phyloP scores from a whole-genome alignment of 805 yeast species.

The Kockiozyma suomiensis region DNA sequence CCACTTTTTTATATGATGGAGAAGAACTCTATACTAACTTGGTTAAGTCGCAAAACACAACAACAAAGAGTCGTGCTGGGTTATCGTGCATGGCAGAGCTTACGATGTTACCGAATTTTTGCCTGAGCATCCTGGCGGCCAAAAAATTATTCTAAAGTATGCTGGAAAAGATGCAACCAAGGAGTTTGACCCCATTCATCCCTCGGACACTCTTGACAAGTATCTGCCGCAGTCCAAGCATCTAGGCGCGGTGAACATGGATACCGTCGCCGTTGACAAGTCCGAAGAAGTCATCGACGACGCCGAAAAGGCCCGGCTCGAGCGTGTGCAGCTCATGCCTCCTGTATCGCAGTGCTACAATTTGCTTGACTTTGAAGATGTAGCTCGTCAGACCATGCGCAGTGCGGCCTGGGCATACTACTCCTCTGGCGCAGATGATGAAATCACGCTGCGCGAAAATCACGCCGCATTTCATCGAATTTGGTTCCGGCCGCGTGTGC shows the following conservation, averaged over 20 bases:
- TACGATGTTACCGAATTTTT: slow-evolving; percentile 73
- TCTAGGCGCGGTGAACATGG: slow-evolving; percentile 52
- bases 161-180: slow-evolving; percentile 81
- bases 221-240: slow-evolving; percentile 61
- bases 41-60: slow-evolving; percentile 55
- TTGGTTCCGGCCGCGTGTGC: slow-evolving; percentile 80
- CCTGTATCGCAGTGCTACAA: slow-evolving; percentile 71
- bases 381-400: slow-evolving; percentile 78
- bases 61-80: slow-evolving; percentile 73
- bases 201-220: slow-evolving; percentile 77
- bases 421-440: slow-evolving; percentile 91
- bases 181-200: slow-evolving; percentile 86
- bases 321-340: slow-evolving; percentile 59
- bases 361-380: slow-evolving; percentile 80
- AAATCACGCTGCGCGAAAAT: slow-evolving; percentile 84
- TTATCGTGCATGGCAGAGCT: slow-evolving; percentile 74
- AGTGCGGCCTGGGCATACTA: slow-evolving; percentile 91
- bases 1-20: neutral
- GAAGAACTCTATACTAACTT: neutral
- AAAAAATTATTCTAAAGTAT: slow-evolving; percentile 55
- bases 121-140: slow-evolving; percentile 65
- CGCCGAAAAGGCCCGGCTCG: slow-evolving; percentile 50
- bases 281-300: slow-evolving; percentile 41
- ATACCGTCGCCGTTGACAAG: slow-evolving; percentile 38
- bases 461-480: slow-evolving; percentile 86